Percentiles rank a stretch among this genome's conserved stretches.
Conservation (phyloP, 495 filamentous ascomycete species). For the Recurvomyces mirabilis region DNA sequence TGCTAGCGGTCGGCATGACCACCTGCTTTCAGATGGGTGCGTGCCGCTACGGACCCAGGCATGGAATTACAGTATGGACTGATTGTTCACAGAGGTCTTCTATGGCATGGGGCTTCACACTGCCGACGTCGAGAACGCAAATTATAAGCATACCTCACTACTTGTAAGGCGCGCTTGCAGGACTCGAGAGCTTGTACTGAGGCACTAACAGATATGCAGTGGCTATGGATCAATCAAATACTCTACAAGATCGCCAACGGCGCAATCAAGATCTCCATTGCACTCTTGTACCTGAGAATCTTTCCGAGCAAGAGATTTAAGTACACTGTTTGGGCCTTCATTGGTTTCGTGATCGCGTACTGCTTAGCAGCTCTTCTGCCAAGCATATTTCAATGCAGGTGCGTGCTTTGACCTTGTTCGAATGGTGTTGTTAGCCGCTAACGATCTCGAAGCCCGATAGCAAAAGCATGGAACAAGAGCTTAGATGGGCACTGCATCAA, state of each 20-base stretch:
- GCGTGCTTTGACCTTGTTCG: not conserved
- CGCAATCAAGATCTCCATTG: conserved; percentile 1
- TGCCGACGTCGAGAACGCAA: not conserved
- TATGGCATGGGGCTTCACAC: not conserved
- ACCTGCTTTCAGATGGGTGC: not conserved
- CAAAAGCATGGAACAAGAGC: conserved; percentile 2
- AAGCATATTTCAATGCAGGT: conserved; percentile 4
- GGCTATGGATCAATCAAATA: conserved; percentile 3
- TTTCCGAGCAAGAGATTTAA: not conserved
- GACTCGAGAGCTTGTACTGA: not conserved
- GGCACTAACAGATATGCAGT: not conserved
- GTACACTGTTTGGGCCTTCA: not conserved
- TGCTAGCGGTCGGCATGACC: not conserved
- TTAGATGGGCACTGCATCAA: not conserved
- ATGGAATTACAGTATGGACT: not conserved
- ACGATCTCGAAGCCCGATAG: not conserved
- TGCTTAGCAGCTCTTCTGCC: not conserved
- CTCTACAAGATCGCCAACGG: conserved; percentile 2
- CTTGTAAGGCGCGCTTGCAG: not conserved
- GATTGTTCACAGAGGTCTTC: not conserved
- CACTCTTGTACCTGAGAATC: conserved; percentile 1
- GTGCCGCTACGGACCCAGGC: not conserved
- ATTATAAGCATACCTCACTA: not conserved
- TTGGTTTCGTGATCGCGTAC: conserved; percentile 1
- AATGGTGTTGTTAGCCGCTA: not conserved